Percentiles rank a stretch among this genome's conserved stretches.
Conservation (phyloP, 352 stramenopile species). For the Pythium grandisporangium region DNA sequence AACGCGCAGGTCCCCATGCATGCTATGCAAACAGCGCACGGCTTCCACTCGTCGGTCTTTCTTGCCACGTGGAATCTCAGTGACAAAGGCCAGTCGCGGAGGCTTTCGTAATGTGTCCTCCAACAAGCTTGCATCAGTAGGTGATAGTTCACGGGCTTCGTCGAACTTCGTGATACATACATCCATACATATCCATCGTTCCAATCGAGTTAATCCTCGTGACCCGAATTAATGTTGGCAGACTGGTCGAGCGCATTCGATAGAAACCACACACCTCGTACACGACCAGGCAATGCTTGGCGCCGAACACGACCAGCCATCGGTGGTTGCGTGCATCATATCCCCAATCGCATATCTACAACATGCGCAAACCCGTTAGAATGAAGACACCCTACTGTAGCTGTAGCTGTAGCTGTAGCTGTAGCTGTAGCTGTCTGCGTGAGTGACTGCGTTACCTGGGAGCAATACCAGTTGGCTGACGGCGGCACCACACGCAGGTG, state of each 20-base stretch:
- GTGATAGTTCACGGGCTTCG: conserved; percentile 5
- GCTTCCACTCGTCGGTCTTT: conserved; percentile 53
- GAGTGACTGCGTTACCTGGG: too few species aligned
- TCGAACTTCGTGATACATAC: too few species aligned
- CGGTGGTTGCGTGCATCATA: conserved; percentile 17
- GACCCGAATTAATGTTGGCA: too few species aligned
- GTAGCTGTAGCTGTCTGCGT: too few species aligned
- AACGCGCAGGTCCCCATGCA: conserved; percentile 20
- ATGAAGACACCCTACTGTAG: too few species aligned
- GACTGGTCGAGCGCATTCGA: too few species aligned
- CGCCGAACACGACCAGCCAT: conserved; percentile 43
- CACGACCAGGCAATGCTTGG: conserved; percentile 48
- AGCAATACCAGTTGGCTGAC: conserved; percentile 74
- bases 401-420: too few species aligned
- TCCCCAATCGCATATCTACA: conserved; percentile 70
- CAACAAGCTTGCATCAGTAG: conserved; percentile 8
- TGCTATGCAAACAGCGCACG: conserved; percentile 33
- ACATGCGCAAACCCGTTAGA: too few species aligned
- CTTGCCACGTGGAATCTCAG: conserved; percentile 38
- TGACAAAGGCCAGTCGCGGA: conserved; percentile 19
- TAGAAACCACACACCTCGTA: conserved; percentile 34
- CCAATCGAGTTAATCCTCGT: not conserved
- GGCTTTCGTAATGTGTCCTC: too few species aligned
- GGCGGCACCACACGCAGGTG: conserved; percentile 38
- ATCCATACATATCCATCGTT: not conserved